Evolutionary conservation across 2,329 filamentous ascomycete species (phyloP), one percentile per base, ranked within the genome.

Genomic region (Exophiala lecanii-corni): DNA sequence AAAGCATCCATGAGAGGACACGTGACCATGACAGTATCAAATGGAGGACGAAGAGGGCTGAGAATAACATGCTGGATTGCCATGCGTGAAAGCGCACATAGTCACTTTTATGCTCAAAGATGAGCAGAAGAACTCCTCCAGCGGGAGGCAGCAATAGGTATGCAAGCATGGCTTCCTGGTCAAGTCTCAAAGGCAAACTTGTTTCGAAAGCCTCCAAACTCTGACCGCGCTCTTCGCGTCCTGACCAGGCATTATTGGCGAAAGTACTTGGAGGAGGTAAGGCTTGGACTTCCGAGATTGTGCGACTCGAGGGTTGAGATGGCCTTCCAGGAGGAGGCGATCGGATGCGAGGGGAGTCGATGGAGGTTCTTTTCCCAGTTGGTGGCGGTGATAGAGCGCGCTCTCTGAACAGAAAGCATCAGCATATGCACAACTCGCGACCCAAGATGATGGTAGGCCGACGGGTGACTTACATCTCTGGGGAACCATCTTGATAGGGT

Each of bases 41-140:
- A 61, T 97, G 91, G 17, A 96, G 55, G 39, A 78, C 72, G 55
- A 79, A 79, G 28, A 79, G 62, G 36, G 77, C 77, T 1, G 86
- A 84, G 63, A 95, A 96, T 2, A 94, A 66, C 58, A 95, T 72
- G 51, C 84, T 82, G 5, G 85, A 86, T 67, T 98, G 92, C 91
- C 92, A 98, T 5, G 92, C 92, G 65, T 98, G 92, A 57, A 97
- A 97, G 51, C 92, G 78, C 44, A 98, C 92, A 65, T 95, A 98
- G 68, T 98, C 92, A 61, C 89, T 96, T 71, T 95, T 92, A 60
- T 89, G 81, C 74, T 98, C 92, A 51, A 91, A 63, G 33, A 97
- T 77, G 54, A 98, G 67, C 56, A 98, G 67, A 54, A 95, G 64
- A 18, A 96, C 86, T 2, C 85, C 86, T 2, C 91, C 92, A 0